Conservation (phyloP, 108 stramenopile species). For the Nitzschia sp. region DNA sequence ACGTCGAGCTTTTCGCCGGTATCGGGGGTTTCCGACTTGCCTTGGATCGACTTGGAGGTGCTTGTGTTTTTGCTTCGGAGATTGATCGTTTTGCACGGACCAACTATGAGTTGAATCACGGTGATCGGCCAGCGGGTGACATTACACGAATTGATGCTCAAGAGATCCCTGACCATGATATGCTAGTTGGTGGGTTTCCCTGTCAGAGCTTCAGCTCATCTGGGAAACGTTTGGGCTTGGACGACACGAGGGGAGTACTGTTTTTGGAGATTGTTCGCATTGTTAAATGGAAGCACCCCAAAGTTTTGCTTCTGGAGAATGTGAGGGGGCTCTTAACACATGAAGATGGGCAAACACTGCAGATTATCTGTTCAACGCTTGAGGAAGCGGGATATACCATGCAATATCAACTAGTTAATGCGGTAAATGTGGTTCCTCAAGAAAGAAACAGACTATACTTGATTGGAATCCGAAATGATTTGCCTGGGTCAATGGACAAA, state of each 20-base stretch:
- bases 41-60: conserved; percentile 62
- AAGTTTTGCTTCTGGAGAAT: conserved; percentile 36
- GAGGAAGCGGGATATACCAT: conserved; percentile 22
- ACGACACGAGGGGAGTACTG: conserved; percentile 22
- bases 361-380: conserved; percentile 7
- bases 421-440: conserved; percentile 26
- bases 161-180: conserved; percentile 38
- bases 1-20: conserved; percentile 66
- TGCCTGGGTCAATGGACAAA: not conserved
- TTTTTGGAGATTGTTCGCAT: conserved; percentile 35
- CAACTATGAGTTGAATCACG: conserved; percentile 52
- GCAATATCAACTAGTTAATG: conserved; percentile 16
- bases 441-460: conserved; percentile 25
- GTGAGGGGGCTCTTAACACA: conserved; percentile 27
- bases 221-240: conserved; percentile 12
- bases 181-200: conserved; percentile 40
- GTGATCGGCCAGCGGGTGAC: conserved; percentile 38
- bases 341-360: conserved; percentile 22
- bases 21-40: conserved; percentile 74
- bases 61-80: conserved; percentile 65
- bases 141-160: conserved; percentile 42
- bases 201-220: conserved; percentile 32
- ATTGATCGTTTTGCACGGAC: conserved; percentile 40
- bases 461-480: conserved; percentile 27
- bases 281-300: conserved; percentile 22